Base-by-base conservation (phyloP, 805 yeast species). In the Saturnispora mendoncae region DNA sequence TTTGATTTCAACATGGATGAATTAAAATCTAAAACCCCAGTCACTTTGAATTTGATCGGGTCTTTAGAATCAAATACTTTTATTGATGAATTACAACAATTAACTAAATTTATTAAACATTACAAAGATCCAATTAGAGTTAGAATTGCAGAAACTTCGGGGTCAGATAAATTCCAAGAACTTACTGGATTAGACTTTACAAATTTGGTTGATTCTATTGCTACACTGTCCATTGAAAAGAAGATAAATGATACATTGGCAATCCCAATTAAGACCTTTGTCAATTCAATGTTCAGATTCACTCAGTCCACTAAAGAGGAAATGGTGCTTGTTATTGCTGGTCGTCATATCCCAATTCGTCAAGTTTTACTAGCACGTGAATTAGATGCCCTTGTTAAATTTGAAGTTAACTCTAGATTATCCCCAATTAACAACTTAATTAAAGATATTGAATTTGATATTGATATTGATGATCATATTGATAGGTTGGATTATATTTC, bases 21-120 rank as follows among this genome's bases (percentile, higher is more conserved):
- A 7, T 25, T 29, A n/a, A n/a, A n/a, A 19, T 33, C 37, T 13
- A 41, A 35, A 13, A 18, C 46, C 6, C 39, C 44, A 4, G 43
- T 49, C 9, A 55, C 64, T 1, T 33, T 78, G 7, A 77, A 85
- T 58, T 48, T 82, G 9, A 65, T 78, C 39, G 92, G 84, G 28
- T 74, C 78, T 50, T 69, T 80, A 43, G 59, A 64, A 21, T 51
- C 65, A 2, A 24, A 48, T 2, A 34, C 52, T 4, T 61, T 71
- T 6, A 49, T 70, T 23, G 46, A 58, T 4, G 84, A 80, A 53
- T 51, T 81, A 8, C 39, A 57, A 17, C 62, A 62, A 25, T 45
- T 69, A 0, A 47, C 70, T 26, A 47, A 57, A 30, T 53, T 43
- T 34, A 31, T 38, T 8, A 14, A 32, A 1, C 35, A 40, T 6